Evolutionary conservation across 1,284 basidiomycete species (phyloP).

Genomic region (Rhodotorula sp.): DNA sequence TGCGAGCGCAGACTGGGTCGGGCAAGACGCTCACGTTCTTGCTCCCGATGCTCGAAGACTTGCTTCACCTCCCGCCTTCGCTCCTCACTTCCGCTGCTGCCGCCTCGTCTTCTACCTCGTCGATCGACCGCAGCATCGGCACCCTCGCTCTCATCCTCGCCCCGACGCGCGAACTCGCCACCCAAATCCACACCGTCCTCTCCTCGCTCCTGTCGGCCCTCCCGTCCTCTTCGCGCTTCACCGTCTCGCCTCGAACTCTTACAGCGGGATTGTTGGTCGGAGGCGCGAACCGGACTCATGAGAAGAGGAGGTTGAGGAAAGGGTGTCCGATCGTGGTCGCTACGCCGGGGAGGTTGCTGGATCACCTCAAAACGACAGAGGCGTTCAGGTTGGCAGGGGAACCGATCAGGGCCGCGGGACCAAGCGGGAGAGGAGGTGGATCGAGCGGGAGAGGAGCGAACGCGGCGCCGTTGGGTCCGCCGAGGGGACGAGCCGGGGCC

Average conservation of each 20-base stretch:
- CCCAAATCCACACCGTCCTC: constrained; percentile 79
- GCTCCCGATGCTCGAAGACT: constrained; percentile 90
- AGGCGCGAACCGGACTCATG: constrained; percentile 67
- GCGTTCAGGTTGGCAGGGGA: constrained; percentile 46
- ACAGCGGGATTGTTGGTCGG: constrained; percentile 86
- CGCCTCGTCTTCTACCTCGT: neutral
- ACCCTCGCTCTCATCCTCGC: constrained; percentile 93
- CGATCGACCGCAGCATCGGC: constrained; percentile 59
- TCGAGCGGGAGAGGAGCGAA: constrained; percentile 14
- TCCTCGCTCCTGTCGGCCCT: constrained; percentile 60
- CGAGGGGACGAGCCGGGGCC: neutral
- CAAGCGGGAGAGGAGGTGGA: constrained; percentile 7
- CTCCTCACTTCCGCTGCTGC: constrained; percentile 53
- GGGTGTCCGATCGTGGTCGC: constrained; percentile 70
- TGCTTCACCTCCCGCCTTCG: constrained; percentile 81
- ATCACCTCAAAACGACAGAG: constrained; percentile 74
- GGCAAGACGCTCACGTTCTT: constrained; percentile 96
- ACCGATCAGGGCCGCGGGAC: neutral
- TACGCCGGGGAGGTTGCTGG: constrained; percentile 67
- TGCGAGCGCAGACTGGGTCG: constrained; percentile 96
- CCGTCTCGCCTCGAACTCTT: constrained; percentile 54
- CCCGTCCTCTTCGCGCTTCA: constrained; percentile 25
- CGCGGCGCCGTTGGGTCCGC: constrained; percentile 8
- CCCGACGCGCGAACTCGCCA: constrained; percentile 90
- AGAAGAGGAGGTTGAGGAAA: constrained; percentile 69